Evolutionary conservation across 441 rosid species (phyloP), one percentile per base, ranked within the genome.

Genomic region (Biscutella laevigata): DNA sequence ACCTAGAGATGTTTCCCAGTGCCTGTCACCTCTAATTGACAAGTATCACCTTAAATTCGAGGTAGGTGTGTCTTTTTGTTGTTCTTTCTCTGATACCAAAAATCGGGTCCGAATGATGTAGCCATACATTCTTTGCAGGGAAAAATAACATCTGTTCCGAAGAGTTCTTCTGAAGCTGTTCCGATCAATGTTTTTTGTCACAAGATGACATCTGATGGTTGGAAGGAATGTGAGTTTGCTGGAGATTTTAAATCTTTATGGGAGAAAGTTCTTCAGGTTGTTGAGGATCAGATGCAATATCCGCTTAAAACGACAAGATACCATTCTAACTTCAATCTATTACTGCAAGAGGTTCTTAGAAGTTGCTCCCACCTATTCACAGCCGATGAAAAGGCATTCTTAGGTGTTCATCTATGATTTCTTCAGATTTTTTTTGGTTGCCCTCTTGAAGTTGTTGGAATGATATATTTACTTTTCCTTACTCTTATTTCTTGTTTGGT

Each of bases 11-110:
- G 63, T 87, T 53, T 83, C 92, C 30, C 81, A 71, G 46, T 72
- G 71, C 69, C 67, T 90, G 47, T 75, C 94, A 44, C 88, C 92
- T 25, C 63, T 90, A 22, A 71, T 90, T 45, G 85, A 82, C 32
- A 71, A 70, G 62, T 72, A 69, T 64, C 45, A 59, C 57, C 61
- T 78, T 54, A 65, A 47, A 20, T 83, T 90, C 59, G 83, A 84
- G 96, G 98, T 87, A 37, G 53, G 67, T 66, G 14, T 11, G 27
- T 52, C 49, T 45, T 20, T 26, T 15, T 49, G 11, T 11, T 37
- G 10, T 21, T 43, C 26, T 25, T 51, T 1, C 39, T 49, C n/a
- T 34, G 8, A 5, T 22, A 59, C 14, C 33, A 24, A 26, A 4
- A 5, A n/a, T 34, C 6, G 33, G 17, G 17, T 40, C 6, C 4